Conservation (phyloP, 306 rosid species). For the Vicia sativa region DNA sequence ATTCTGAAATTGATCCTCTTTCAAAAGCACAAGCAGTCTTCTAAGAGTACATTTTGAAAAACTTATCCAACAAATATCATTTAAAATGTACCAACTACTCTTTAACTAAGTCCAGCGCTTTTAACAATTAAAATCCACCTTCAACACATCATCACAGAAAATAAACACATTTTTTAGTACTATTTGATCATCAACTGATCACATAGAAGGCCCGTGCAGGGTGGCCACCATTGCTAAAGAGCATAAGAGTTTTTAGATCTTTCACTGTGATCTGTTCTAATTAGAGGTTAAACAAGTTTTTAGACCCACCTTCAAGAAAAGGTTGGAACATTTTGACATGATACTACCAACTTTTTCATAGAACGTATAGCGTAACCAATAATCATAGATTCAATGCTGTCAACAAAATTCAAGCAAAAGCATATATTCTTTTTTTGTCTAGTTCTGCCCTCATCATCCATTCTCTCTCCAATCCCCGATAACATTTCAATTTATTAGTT, state of each 20-base stretch:
- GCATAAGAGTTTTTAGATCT: no score
- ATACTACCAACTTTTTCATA: no score
- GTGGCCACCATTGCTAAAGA: no score
- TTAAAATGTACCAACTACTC: conserved; percentile 5
- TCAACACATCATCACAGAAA: conserved; percentile 1
- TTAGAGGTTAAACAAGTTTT: conserved; percentile 19
- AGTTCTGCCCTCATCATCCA: not conserved
- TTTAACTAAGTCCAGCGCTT: not conserved
- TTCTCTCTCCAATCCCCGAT: not conserved
- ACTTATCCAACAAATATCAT: not conserved
- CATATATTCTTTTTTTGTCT: conserved; percentile 11
- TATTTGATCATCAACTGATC: not conserved
- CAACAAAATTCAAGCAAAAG: no score
- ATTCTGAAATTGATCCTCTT: not conserved
- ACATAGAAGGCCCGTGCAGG: no score
- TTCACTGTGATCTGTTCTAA: conserved; percentile 14
- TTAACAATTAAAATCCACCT: not conserved
- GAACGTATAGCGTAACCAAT: no score
- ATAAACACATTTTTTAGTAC: not conserved
- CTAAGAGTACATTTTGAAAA: not conserved
- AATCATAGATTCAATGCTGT: no score
- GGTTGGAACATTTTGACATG: no score
- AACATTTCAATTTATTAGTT: conserved; percentile 9
- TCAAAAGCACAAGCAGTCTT: not conserved
- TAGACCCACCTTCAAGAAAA: no score